Evolutionary conservation across 495 filamentous ascomycete species (phyloP).

Genomic region (Patellaria atrata): DNA sequence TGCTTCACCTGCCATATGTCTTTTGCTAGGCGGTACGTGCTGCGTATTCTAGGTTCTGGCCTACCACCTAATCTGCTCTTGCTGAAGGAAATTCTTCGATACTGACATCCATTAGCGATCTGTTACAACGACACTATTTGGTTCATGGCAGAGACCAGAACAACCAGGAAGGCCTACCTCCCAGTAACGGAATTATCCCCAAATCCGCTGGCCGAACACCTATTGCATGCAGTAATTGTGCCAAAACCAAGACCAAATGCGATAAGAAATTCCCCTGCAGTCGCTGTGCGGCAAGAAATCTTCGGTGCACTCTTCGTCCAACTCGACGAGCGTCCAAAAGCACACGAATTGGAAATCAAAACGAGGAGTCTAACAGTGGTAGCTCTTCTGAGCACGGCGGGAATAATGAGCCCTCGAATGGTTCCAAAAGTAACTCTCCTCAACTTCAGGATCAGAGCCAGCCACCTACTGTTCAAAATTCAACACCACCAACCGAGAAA

Average conservation of each 20-base stretch:
- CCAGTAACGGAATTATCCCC: conserved; percentile 28
- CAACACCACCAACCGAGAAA: conserved; percentile 15
- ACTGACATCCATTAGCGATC: conserved; percentile 32
- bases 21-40: conserved; percentile 43
- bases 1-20: conserved; percentile 45
- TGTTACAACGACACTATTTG: conserved; percentile 43
- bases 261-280: conserved; percentile 50
- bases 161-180: conserved; percentile 27
- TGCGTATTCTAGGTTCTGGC: background rate
- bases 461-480: conserved; percentile 11
- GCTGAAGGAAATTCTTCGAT: too few species aligned
- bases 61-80: background rate
- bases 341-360: conserved; percentile 14
- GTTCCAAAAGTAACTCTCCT: conserved; percentile 15
- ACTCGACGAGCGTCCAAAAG: conserved; percentile 42
- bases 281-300: conserved; percentile 42
- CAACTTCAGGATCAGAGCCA: conserved; percentile 11
- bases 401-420: conserved; percentile 10
- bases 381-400: conserved; percentile 17
- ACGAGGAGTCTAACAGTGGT: conserved; percentile 12
- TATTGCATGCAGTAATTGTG: conserved; percentile 32
- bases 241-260: conserved; percentile 42
- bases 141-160: conserved; percentile 28
- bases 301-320: conserved; percentile 39
- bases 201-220: conserved; percentile 30